Evolutionary conservation across 345 rosid genomes (phyloP), one percentile per base, ranked within the genome.

Genomic region (Cardamine chenopodiifolia): DNA sequence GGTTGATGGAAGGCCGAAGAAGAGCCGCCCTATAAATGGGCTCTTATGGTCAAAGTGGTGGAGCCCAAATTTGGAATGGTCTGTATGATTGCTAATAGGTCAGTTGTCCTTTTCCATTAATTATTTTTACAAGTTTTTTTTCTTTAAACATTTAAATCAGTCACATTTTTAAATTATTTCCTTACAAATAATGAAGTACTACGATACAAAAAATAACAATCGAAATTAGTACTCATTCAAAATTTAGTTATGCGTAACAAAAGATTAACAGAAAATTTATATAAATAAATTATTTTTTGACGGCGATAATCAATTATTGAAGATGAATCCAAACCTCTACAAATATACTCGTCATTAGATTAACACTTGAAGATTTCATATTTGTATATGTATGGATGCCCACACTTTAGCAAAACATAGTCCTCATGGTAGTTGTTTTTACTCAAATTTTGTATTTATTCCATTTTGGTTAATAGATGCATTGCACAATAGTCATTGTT

Each of bases 41-140:
- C 79, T 75, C 44, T 68, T 68, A 63, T 68, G 22, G 69, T 68
- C 69, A 50, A 60, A 75, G 70, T 75, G 74, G 79, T 75, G 79
- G 73, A 75, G 68, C 79, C 68, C 60, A 49, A 67, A 8, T 17
- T 66, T 66, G 50, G 66, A 66, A 25, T 17, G 50, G 54, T 7
- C 39, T 75, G 62, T 68, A 17, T 52, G 69, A 70, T 70, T 59
- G 26, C 56, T 45, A 37, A 8, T 55, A 22, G 60, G 39, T 66
- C 40, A 66, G 23, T 35, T 66, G 66, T 66, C 78, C n/a, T 74
- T 74, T 74, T 74, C 72, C 7, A 23, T 48, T 29, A 10, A 39
- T 39, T 39, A 26, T 62, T 5, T 17, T 11, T 0, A 13, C 53
- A 18, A 18, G 8, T 17, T 52, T 63, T 72, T 72, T 44, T 37